Conservation (phyloP, 495 filamentous ascomycete species). For the Aspergillus affinis region DNA sequence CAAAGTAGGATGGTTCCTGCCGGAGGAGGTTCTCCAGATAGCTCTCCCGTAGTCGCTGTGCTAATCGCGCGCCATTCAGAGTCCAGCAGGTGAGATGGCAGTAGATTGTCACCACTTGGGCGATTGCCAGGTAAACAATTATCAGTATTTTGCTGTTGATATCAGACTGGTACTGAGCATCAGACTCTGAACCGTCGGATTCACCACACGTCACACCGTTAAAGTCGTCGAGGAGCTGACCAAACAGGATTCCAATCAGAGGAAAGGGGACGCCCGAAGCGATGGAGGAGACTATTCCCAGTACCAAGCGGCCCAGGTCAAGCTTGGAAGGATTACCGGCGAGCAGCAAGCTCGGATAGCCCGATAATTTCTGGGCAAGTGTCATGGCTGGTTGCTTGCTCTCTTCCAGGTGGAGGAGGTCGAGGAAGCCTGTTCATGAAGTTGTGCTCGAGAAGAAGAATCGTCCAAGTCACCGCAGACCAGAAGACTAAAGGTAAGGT, state of each 20-base stretch:
- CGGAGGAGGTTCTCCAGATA: slow-evolving; percentile 58
- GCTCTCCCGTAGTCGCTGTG: slow-evolving; percentile 57
- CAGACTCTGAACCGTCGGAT: slow-evolving; percentile 19
- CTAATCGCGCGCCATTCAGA: slow-evolving; percentile 59
- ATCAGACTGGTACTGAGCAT: slow-evolving; percentile 32
- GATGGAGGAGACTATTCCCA: slow-evolving; percentile 53
- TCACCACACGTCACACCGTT: slow-evolving; percentile 56
- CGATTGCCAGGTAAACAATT: slow-evolving; percentile 63
- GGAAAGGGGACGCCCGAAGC: slow-evolving; percentile 68
- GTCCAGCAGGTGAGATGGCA: slow-evolving; percentile 54
- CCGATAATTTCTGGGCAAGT: slow-evolving; percentile 34
- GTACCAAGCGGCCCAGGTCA: slow-evolving; percentile 49
- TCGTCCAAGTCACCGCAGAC: neutral
- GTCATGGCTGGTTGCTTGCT: slow-evolving; percentile 19
- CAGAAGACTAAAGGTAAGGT: neutral
- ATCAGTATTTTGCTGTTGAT: slow-evolving; percentile 60
- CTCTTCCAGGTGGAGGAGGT: neutral
- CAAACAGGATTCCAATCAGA: slow-evolving; percentile 66
- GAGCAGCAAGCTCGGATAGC: slow-evolving; percentile 44
- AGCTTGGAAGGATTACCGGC: slow-evolving; percentile 37
- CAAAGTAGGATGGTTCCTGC: slow-evolving; percentile 63
- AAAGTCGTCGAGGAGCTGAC: slow-evolving; percentile 65
- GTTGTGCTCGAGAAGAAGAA: neutral
- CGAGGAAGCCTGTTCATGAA: neutral
- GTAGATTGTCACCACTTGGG: slow-evolving; percentile 61